Base-by-base conservation (phyloP, 75 land plant species). In the Gnetum montanum region DNA sequence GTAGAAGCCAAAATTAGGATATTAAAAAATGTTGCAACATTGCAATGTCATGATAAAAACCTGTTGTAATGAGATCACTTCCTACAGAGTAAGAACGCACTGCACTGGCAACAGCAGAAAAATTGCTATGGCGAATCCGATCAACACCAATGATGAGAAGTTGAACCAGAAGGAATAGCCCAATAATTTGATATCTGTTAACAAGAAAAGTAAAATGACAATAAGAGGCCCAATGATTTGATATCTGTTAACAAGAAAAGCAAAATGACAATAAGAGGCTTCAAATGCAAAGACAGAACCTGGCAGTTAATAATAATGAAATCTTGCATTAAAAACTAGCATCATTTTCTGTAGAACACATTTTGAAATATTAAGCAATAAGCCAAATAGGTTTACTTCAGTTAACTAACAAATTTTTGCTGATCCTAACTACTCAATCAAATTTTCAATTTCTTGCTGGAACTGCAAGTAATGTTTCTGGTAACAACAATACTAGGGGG, bases 141-240 rank as follows among this genome's bases (percentile, higher is more conserved):
- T 95, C 96, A 55, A 63, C 83, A 60, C 79, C 83, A 80, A 95
- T 63, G 46, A 95, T 81, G 59, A 84, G 78, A 1, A 95, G 79
- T 67, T 95, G 99, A 54, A 95, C 76, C n/a, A 95, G 64, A 43
- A 95, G 81, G 59, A 95, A 90, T 27, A 95, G 70, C 25, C 99
- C 99, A 51, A 95, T 66, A 64, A 95, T 83, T 44, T 90, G 99
- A 51, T 95, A 95, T 63, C 99, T 95, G 81, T n/a, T n/a, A n/a
- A n/a, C n/a, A n/a, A n/a, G 59, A 84, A 80, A 1, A 95, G 79
- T 67, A 90, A 97, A 54, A 95, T 78, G 12, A 95, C 64, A 43
- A 95, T 79, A 57, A 95, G 86, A 28, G 90, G 70, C 25, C 99
- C 99, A 51, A 95, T 66, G 62, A 95, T 83, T 44, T 90, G 99